Conservation (phyloP, 2,329 filamentous ascomycete genomes). For the Didymella lethalis region DNA sequence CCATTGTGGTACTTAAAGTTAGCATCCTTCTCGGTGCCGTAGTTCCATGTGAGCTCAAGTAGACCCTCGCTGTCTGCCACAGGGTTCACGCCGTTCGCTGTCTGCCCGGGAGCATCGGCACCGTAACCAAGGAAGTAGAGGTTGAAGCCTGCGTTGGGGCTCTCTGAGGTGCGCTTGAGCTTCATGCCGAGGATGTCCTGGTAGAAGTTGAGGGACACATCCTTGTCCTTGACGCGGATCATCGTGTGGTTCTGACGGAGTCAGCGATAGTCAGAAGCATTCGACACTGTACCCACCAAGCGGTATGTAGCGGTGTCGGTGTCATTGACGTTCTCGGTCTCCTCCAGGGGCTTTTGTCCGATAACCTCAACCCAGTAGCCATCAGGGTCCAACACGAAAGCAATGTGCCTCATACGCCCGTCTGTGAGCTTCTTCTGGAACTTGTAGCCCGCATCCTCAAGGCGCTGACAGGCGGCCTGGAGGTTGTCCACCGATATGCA, state of each 20-base stretch:
- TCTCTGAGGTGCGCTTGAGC: slow-evolving; percentile 76
- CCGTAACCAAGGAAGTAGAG: slow-evolving; percentile 91
- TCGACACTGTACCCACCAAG: slow-evolving; percentile 53
- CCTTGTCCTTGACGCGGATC: slow-evolving; percentile 82
- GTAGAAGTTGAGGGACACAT: slow-evolving; percentile 59
- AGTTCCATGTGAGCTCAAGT: slow-evolving; percentile 88
- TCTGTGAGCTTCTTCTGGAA: slow-evolving; percentile 97
- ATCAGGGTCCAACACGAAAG: slow-evolving; percentile 89
- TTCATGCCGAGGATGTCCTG: slow-evolving; percentile 89
- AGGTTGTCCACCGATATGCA: slow-evolving; percentile 75
- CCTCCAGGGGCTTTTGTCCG: slow-evolving; percentile 73
- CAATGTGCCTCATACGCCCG: slow-evolving; percentile 75
- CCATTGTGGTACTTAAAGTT: slow-evolving; percentile 90
- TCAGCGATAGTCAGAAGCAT: slow-evolving; percentile 18
- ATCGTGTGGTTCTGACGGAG: slow-evolving; percentile 79
- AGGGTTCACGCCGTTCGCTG: slow-evolving; percentile 64
- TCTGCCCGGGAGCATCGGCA: slow-evolving; percentile 56
- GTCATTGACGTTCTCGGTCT: slow-evolving; percentile 73
- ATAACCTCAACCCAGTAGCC: slow-evolving; percentile 78
- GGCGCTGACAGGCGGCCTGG: slow-evolving; percentile 85
- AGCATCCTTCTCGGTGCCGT: slow-evolving; percentile 83
- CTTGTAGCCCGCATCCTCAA: slow-evolving; percentile 88
- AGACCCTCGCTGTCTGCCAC: slow-evolving; percentile 79
- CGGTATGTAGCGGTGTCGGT: slow-evolving; percentile 81
- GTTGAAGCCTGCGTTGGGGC: slow-evolving; percentile 76